Evolutionary conservation across 1,284 basidiomycete species (phyloP).

Genomic region (Fomitiporia mediterranea): DNA sequence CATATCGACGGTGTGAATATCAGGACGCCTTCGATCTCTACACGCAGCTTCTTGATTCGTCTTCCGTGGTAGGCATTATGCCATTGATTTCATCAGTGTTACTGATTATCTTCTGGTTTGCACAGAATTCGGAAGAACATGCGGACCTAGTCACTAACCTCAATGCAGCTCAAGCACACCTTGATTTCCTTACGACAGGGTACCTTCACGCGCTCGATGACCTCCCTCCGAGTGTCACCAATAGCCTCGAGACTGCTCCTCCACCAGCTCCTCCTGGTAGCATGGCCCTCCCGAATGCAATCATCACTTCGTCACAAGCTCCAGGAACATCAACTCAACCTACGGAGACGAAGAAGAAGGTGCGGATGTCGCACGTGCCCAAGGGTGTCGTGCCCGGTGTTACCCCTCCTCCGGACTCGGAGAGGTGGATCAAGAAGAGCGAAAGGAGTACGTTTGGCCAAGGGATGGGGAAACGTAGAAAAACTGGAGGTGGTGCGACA

Average conservation of each 20-base stretch:
- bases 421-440: constrained; percentile 79
- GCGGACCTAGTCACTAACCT: constrained; percentile 82
- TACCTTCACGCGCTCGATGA: constrained; percentile 60
- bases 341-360: constrained; percentile 40
- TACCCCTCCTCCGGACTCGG: constrained; percentile 73
- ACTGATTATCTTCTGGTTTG: constrained; percentile 10
- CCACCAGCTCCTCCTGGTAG: constrained; percentile 43
- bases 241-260: constrained; percentile 54
- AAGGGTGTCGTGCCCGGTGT: constrained; percentile 68
- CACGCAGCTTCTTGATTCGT: constrained; percentile 70
- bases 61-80: constrained; percentile 54
- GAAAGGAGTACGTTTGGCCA: constrained; percentile 55
- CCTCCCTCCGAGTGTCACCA: constrained; percentile 46
- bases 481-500: constrained; percentile 42
- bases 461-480: constrained; percentile 38
- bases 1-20: constrained; percentile 75
- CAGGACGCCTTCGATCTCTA: constrained; percentile 70
- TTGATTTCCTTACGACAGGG: constrained; percentile 72
- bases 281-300: constrained; percentile 30
- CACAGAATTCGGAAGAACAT: constrained; percentile 80
- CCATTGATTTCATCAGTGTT: constrained; percentile 1
- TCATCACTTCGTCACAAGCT: constrained; percentile 29
- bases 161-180: constrained; percentile 69
- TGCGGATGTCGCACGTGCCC: constrained; percentile 63
- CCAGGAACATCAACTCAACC: constrained; percentile 28